Base-by-base conservation (phyloP, 768 basidiomycete species). In the Lactarius sp. region DNA sequence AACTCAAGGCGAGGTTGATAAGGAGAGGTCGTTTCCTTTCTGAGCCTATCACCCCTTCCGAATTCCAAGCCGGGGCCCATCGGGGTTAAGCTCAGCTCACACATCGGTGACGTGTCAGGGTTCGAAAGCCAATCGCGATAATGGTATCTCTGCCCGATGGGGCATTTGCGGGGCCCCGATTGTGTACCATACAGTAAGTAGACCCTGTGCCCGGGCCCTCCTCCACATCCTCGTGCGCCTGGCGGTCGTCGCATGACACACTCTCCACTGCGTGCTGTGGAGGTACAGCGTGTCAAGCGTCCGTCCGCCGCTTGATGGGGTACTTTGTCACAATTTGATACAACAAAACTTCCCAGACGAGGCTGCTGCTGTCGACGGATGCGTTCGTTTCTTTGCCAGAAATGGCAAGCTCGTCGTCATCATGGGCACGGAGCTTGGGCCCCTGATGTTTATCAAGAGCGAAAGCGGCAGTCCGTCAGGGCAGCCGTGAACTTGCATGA, bases 141-240 rank as follows among this genome's bases (percentile, higher is more conserved):
- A 52, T 42, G 49, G 20, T 10, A 10, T 14, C 6, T 13, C 13
- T 3, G 7, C 22, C 49, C 7, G 31, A 33, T 13, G 2, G 9
- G 49, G 50, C 36, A 39, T 18, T 6, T 56, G 61, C 20, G 61
- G 61, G 55, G 61, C 61, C 55, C 61, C 61, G 9, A 56, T 10
- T 41, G 2, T 56, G 22, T 49, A 46, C 31, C 51, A 33, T 14
- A n/a, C 20, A n/a, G 13, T 41, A 36, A 54, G 27, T 37, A 39
- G 39, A 47, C 18, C 31, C 20, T 44, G 22, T 27, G 33, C 36
- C 39, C 22, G 13, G 16, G 34, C 46, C 36, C 46, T 36, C 13
- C 49, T n/a, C 22, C 1, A 16, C 12, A 5, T 8, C 34, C 12
- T 16, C 7, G 13, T 8, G 46, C 44, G 10, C 56, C 9, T 47